These are phyloP conservation scores for Macrophomina phaseolina DNA, from an alignment of 2,329 filamentous ascomycete genomes.

Conservation along the genomic window DNA sequence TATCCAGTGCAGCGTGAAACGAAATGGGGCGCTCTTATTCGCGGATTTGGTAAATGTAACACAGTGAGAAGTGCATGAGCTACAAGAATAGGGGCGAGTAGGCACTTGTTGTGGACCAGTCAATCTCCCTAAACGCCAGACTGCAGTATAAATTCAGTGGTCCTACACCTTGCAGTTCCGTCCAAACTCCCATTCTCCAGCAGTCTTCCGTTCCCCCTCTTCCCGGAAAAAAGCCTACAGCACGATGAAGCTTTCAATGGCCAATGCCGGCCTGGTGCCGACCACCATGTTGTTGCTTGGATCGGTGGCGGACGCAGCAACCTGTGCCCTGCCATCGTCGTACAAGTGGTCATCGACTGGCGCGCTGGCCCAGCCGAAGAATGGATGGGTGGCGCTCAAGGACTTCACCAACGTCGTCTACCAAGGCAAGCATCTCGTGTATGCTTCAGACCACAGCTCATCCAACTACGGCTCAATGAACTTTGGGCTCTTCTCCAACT, in stretches of 20 bases:
- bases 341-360: conserved; percentile 63
- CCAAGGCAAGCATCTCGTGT: conserved; percentile 66
- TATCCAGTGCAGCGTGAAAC: too few species aligned
- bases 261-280: not conserved
- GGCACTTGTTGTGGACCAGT: too few species aligned
- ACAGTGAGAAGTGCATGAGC: too few species aligned
- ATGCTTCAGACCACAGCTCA: conserved; percentile 57
- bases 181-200: too few species aligned
- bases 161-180: too few species aligned
- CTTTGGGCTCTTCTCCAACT: conserved; percentile 62
- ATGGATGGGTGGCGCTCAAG: conserved; percentile 64
- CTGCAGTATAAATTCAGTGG: too few species aligned
- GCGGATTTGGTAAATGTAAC: too few species aligned
- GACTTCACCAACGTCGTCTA: conserved; percentile 65
- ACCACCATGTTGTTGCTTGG: conserved; percentile 28
- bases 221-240: too few species aligned
- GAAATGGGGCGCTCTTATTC: too few species aligned
- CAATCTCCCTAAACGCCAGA: too few species aligned
- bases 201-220: too few species aligned
- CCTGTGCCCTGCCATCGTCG: conserved; percentile 60
- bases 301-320: conserved; percentile 27
- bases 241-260: not conserved
- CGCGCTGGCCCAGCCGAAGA: conserved; percentile 58
- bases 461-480: conserved; percentile 63
- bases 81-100: too few species aligned